These are phyloP conservation scores for Saccharomyces kudriavzevii DNA, from an alignment of 805 yeast species.

Conservation along the genomic window DNA sequence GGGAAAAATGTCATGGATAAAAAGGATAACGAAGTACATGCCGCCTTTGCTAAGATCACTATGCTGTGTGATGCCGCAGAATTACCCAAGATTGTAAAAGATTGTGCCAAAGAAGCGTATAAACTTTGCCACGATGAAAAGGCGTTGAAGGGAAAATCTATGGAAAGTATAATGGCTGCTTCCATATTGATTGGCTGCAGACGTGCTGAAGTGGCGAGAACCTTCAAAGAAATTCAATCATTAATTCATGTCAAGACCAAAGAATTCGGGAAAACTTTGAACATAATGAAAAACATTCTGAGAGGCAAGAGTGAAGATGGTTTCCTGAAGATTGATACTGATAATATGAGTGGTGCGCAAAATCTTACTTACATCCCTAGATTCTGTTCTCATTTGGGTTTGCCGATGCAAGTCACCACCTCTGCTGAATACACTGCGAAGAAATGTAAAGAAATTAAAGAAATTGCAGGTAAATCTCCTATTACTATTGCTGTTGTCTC, in stretches of 20 bases:
- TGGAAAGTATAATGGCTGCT: slow-evolving; percentile 93
- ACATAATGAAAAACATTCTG: slow-evolving; percentile 66
- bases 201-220: slow-evolving; percentile 86
- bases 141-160: slow-evolving; percentile 80
- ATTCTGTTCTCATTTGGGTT: slow-evolving; percentile 90
- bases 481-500: slow-evolving; percentile 97
- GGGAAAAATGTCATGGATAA: slow-evolving; percentile 76
- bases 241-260: slow-evolving; percentile 87
- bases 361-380: slow-evolving; percentile 94
- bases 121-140: slow-evolving; percentile 84
- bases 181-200: slow-evolving; percentile 92
- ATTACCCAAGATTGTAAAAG: slow-evolving; percentile 89
- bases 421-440: slow-evolving; percentile 92
- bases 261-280: slow-evolving; percentile 88
- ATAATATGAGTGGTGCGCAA: slow-evolving; percentile 59
- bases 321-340: slow-evolving; percentile 34
- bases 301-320: slow-evolving; percentile 37
- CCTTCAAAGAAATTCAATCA: slow-evolving; percentile 93
- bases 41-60: slow-evolving; percentile 84
- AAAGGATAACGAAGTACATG: slow-evolving; percentile 77
- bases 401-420: slow-evolving; percentile 73
- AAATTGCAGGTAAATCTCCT: slow-evolving; percentile 92
- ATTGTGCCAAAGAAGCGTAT: slow-evolving; percentile 94
- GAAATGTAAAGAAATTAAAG: slow-evolving; percentile 83
- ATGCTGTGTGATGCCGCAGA: slow-evolving; percentile 97